Evolutionary conservation across 768 basidiomycete genomes (phyloP).

Genomic region (Suillus subluteus): DNA sequence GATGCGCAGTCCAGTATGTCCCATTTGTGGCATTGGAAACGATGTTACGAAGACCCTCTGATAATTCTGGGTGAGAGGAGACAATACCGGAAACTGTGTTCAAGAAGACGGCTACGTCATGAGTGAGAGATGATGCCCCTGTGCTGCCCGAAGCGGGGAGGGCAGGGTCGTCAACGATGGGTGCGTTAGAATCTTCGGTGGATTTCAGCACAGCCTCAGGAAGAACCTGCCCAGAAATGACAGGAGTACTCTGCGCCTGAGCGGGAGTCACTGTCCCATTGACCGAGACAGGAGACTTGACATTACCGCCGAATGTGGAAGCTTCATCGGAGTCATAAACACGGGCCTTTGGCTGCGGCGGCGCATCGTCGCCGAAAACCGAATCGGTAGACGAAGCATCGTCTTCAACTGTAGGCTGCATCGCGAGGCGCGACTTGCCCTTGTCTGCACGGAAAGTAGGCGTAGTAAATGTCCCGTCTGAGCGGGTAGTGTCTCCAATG

Average conservation of each 20-base stretch:
- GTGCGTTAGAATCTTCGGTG: conserved; percentile 16
- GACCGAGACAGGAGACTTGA: conserved; percentile 20
- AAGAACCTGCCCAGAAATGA: conserved; percentile 31
- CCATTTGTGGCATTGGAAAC: conserved; percentile 63
- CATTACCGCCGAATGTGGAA: conserved; percentile 26
- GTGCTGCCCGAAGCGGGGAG: conserved; percentile 47
- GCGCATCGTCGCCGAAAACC: conserved; percentile 42
- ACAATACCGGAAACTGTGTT: conserved; percentile 58
- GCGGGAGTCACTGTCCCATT: conserved; percentile 34
- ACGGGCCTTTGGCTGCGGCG: conserved; percentile 64
- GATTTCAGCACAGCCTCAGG: conserved; percentile 16
- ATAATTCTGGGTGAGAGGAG: conserved; percentile 70
- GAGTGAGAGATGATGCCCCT: conserved; percentile 51
- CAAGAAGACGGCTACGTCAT: conserved; percentile 68
- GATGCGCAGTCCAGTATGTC: conserved; percentile 70
- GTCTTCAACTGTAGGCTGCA: conserved; percentile 31
- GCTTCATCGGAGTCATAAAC: conserved; percentile 45
- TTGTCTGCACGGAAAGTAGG: conserved; percentile 49
- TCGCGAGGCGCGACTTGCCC: conserved; percentile 33
- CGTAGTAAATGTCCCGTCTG: conserved; percentile 24
- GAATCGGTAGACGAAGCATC: conserved; percentile 46
- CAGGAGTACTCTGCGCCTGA: conserved; percentile 46
- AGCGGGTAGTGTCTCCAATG: conserved; percentile 36
- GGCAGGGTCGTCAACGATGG: conserved; percentile 47
- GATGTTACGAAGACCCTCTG: conserved; percentile 68